These are phyloP conservation scores for Serpula lacrymans DNA, from an alignment of 768 basidiomycete genomes.

Conservation along the genomic window DNA sequence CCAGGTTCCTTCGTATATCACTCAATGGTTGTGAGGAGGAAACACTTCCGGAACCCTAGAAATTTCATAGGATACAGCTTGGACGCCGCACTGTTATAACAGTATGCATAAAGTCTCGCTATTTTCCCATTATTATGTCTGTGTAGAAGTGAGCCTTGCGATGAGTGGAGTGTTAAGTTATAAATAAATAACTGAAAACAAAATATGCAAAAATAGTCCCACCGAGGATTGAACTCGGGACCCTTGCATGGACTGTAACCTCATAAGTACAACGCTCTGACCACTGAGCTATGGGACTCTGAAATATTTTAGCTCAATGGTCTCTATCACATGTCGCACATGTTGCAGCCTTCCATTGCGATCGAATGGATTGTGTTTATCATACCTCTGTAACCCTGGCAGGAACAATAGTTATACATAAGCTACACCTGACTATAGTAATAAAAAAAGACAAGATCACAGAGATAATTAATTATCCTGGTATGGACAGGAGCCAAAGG, in stretches of 20 bases:
- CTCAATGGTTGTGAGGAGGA: slow-evolving; percentile 44
- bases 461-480: slow-evolving; percentile 17
- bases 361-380: too few relatives aligned
- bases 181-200: background rate
- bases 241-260: slow-evolving; percentile 54
- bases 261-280: slow-evolving; percentile 63
- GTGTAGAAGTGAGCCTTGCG: slow-evolving; percentile 2
- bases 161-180: slow-evolving; percentile 9
- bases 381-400: too few relatives aligned
- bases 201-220: slow-evolving; percentile 43
- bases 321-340: background rate
- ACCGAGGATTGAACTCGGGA: slow-evolving; percentile 64
- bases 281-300: slow-evolving; percentile 58
- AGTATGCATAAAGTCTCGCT: too few relatives aligned
- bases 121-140: too few relatives aligned
- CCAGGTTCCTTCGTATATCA: slow-evolving; percentile 54
- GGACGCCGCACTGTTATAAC: too few relatives aligned
- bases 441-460: background rate
- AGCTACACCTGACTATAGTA: background rate
- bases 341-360: background rate
- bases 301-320: background rate
- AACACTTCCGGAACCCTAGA: slow-evolving; percentile 22
- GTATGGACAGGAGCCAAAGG: too few relatives aligned
- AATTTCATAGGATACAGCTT: too few relatives aligned
- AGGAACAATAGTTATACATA: background rate